Conservation (phyloP, 2,329 filamentous ascomycete genomes). For the Nemania sp. region DNA sequence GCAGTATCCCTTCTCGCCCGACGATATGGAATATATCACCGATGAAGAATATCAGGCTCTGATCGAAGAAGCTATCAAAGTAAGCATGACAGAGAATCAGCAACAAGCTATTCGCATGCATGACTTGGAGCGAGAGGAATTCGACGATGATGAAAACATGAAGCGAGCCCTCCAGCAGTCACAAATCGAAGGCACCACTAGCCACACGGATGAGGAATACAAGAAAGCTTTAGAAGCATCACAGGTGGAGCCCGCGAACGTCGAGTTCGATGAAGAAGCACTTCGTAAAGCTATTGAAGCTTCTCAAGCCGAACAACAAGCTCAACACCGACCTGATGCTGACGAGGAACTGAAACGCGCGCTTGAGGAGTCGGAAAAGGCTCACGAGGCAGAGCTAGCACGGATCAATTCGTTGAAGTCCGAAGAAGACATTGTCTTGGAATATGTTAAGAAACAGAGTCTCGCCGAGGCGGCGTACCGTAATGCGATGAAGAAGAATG, state of each 20-base stretch:
- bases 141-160: slow-evolving; percentile 30
- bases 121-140: slow-evolving; percentile 28
- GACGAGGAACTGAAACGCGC: slow-evolving; percentile 52
- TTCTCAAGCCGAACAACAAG: slow-evolving; percentile 39
- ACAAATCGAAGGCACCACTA: slow-evolving; percentile 30
- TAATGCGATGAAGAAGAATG: slow-evolving; percentile 41
- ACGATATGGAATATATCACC: slow-evolving; percentile 50
- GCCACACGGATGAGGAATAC: slow-evolving; percentile 43
- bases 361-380: slow-evolving; percentile 51
- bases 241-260: slow-evolving; percentile 31
- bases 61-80: slow-evolving; percentile 59
- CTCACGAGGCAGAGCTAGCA: slow-evolving; percentile 48
- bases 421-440: slow-evolving; percentile 74
- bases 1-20: slow-evolving; percentile 28
- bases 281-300: slow-evolving; percentile 47
- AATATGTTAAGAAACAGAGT: slow-evolving; percentile 79
- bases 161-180: slow-evolving; percentile 31
- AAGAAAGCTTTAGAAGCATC: slow-evolving; percentile 47
- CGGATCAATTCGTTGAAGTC: slow-evolving; percentile 49
- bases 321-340: slow-evolving; percentile 24
- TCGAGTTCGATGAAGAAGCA: slow-evolving; percentile 40
- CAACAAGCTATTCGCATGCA: slow-evolving; percentile 28
- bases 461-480: slow-evolving; percentile 65
- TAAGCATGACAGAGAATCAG: slow-evolving; percentile 48
- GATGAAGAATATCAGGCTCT: slow-evolving; percentile 62